Evolutionary conservation across 179 eudicot species (phyloP).

Genomic region (Silene coronaria): DNA sequence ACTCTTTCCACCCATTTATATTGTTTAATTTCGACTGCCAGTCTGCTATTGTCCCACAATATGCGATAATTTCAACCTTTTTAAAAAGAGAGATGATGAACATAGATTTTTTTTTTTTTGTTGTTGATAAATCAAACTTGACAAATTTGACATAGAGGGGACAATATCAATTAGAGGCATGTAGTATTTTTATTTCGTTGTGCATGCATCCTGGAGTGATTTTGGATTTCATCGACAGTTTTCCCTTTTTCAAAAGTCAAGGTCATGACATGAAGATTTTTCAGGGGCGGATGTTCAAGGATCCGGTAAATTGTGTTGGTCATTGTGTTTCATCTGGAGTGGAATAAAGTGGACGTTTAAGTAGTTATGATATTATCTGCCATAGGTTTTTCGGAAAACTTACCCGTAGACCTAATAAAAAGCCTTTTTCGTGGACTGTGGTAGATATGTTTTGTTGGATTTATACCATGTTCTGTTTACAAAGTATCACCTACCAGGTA

Average conservation of each 20-base stretch:
- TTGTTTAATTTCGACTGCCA: too few species aligned
- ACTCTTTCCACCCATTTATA: too few species aligned
- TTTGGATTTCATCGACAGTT: neutral
- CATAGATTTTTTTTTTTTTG: too few species aligned
- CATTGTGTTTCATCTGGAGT: neutral
- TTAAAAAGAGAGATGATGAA: too few species aligned
- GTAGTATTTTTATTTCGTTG: neutral
- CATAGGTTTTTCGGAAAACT: neutral
- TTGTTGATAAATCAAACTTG: neutral
- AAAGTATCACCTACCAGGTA: neutral
- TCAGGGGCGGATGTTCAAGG: neutral
- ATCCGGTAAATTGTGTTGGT: neutral
- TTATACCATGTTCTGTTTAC: neutral
- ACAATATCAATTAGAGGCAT: neutral
- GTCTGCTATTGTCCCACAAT: too few species aligned
- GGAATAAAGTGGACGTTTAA: neutral
- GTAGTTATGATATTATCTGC: neutral
- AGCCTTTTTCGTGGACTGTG: neutral
- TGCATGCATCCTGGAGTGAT: slow-evolving; percentile 6
- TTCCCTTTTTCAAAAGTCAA: neutral
- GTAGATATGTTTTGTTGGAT: neutral
- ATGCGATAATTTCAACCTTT: too few species aligned
- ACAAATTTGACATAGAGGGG: neutral
- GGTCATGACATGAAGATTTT: neutral
- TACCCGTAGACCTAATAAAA: neutral